Evolutionary conservation across 2,329 filamentous ascomycete species (phyloP), one percentile per base, ranked within the genome.

Genomic region (Chaetomiaceae sp.): DNA sequence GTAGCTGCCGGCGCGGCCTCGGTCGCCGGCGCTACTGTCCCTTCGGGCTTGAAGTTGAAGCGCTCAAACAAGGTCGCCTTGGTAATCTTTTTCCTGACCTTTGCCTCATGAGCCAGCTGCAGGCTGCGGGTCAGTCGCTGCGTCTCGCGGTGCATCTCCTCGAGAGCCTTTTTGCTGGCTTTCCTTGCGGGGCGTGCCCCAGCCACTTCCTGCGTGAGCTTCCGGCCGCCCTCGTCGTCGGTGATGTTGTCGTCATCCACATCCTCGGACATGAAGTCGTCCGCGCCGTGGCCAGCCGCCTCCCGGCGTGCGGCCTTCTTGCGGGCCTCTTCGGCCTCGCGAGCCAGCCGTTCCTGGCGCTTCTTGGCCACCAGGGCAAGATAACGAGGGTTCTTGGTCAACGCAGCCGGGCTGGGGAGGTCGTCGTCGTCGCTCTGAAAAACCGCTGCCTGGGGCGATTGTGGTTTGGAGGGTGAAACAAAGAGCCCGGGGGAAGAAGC

Each of bases 141-240:
- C 1, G 91, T 96, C 66, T 98, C 93, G 48, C 88, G 80, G 58
- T 86, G 85, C 84, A 98, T 96, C 56, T 97, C 91, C 62, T 96
- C 88, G 34, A 96, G 64, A 0, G 93, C 93, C 67, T 89, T 96
- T 69, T 91, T 97, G 70, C 90, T 91, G 0, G 93, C 90, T 62
- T 93, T 95, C 11, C 93, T 79, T 9, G 88, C 83, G 4, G 84
- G 80, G 4, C 59, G 57, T 1, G 49, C 45, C 3, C 38, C 36
- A 20, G 76, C 69, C 26, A 75, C 73, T 32, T 77, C 71, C 60
- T 90, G 86, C 0, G 84, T 86, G 36, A 93, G 69, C 51, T 72
- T 79, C 35, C 72, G 73, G n/a, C 75, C 83, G 33, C 71, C 77
- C 20, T 81, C 80, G 27, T 80, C 81, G 48, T 84, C 81, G 2